These are phyloP conservation scores for Penicillium samsonianum DNA, from an alignment of 495 filamentous ascomycete species.

Conservation along the genomic window DNA sequence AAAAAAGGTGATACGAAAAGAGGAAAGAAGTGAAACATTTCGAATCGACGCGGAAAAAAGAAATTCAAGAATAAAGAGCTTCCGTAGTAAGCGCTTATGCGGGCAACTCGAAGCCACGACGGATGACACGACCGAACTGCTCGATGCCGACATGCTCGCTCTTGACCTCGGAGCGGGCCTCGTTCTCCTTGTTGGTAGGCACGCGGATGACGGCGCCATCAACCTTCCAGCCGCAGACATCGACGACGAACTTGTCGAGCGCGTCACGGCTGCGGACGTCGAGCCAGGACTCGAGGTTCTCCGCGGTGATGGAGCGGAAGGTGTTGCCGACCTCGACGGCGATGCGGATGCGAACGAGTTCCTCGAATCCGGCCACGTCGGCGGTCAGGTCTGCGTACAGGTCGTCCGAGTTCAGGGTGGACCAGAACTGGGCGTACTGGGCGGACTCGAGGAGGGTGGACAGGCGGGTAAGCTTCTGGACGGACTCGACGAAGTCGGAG, in stretches of 20 bases:
- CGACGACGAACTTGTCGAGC: slow-evolving; percentile 76
- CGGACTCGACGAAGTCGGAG: slow-evolving; percentile 72
- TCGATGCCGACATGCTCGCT: slow-evolving; percentile 78
- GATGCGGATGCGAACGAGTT: slow-evolving; percentile 89
- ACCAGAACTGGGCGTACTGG: slow-evolving; percentile 91
- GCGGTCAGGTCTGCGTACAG: slow-evolving; percentile 94
- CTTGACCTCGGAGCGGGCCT: slow-evolving; percentile 94
- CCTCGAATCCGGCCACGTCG: slow-evolving; percentile 94
- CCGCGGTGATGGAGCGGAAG: slow-evolving; percentile 76
- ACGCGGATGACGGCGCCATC: slow-evolving; percentile 67
- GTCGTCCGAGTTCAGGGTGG: slow-evolving; percentile 87
- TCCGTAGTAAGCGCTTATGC: slow-evolving; percentile 46
- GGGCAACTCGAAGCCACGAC: slow-evolving; percentile 87
- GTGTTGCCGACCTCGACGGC: slow-evolving; percentile 86
- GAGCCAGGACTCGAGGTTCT: slow-evolving; percentile 83
- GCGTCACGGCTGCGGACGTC: slow-evolving; percentile 68
- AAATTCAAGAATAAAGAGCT: neutral
- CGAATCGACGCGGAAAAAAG: slow-evolving; percentile 7
- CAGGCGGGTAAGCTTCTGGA: slow-evolving; percentile 81
- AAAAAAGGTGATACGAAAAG: slow-evolving; percentile 18
- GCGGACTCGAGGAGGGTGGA: slow-evolving; percentile 83
- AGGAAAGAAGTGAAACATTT: slow-evolving; percentile 15
- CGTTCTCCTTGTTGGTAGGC: slow-evolving; percentile 95
- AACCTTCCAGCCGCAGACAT: slow-evolving; percentile 87
- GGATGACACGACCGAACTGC: slow-evolving; percentile 87